Percentiles rank a stretch among this genome's conserved stretches.
These are phyloP conservation scores for Cadophora sp. DNA, from an alignment of 2,329 filamentous ascomycete species.

Conservation along the genomic window DNA sequence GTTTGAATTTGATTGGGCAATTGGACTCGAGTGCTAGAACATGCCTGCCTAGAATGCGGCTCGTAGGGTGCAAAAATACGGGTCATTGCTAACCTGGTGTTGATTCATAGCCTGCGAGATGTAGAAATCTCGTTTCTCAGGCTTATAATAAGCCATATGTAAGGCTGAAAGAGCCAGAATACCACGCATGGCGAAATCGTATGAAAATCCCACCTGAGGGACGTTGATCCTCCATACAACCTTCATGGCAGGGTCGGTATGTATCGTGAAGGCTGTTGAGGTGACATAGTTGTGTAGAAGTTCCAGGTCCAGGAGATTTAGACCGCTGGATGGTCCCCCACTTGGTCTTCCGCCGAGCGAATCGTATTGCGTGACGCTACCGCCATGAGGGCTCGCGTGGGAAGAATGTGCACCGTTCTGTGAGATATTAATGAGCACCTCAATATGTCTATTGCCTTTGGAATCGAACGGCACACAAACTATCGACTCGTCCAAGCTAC, in stretches of 20 bases:
- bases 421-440: background rate
- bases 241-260: slow-evolving; percentile 49
- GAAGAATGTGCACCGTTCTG: slow-evolving; percentile 11
- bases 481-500: too few species aligned
- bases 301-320: slow-evolving; percentile 55
- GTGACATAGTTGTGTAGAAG: slow-evolving; percentile 60
- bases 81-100: slow-evolving; percentile 43
- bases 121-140: slow-evolving; percentile 48
- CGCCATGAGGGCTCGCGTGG: slow-evolving; percentile 13
- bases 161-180: slow-evolving; percentile 57
- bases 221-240: slow-evolving; percentile 54
- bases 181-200: slow-evolving; percentile 55
- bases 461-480: too few species aligned
- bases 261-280: slow-evolving; percentile 55
- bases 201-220: slow-evolving; percentile 53
- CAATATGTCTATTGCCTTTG: background rate
- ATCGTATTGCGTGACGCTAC: background rate
- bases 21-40: too few species aligned
- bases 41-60: too few species aligned
- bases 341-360: background rate
- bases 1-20: too few species aligned
- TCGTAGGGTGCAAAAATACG: too few species aligned
- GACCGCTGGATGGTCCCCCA: slow-evolving; percentile 10
- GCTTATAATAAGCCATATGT: slow-evolving; percentile 53
- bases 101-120: slow-evolving; percentile 47